A percentile compares a stretch with the other conserved stretches of the same genome.
Evolutionary conservation across 2,329 filamentous ascomycete species (phyloP).

Genomic region (Colletotrichum destructivum): DNA sequence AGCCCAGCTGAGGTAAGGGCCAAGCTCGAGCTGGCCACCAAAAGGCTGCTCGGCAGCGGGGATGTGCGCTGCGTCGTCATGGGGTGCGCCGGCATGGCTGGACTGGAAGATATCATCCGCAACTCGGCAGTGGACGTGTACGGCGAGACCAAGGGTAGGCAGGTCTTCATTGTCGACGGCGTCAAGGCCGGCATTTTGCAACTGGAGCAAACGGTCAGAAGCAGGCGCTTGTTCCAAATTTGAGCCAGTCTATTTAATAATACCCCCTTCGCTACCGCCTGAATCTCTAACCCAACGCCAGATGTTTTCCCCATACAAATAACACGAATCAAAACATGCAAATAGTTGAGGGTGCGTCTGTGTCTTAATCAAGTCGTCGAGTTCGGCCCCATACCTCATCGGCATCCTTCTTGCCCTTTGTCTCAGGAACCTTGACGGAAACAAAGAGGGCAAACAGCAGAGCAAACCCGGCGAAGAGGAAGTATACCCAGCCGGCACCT

Average conservation of each 20-base stretch:
- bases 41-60: slow-evolving; percentile 70
- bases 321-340: not conserved
- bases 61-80: slow-evolving; percentile 80
- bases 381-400: slow-evolving; percentile 93
- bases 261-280: slow-evolving; percentile 5
- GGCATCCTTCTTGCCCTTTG: slow-evolving; percentile 84
- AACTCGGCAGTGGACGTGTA: slow-evolving; percentile 76
- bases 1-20: slow-evolving; percentile 73
- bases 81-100: slow-evolving; percentile 93
- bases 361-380: slow-evolving; percentile 64
- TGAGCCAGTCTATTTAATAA: slow-evolving; percentile 17
- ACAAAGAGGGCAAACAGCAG: slow-evolving; percentile 80
- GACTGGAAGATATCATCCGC: slow-evolving; percentile 83
- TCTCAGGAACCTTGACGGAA: slow-evolving; percentile 84
- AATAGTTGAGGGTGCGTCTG: not conserved
- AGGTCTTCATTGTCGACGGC: slow-evolving; percentile 83
- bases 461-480: slow-evolving; percentile 87
- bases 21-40: slow-evolving; percentile 80
- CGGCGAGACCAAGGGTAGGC: slow-evolving; percentile 69
- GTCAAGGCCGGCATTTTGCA: slow-evolving; percentile 79
- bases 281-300: slow-evolving; percentile 6
- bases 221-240: slow-evolving; percentile 55
- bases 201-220: slow-evolving; percentile 69
- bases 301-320: not conserved
- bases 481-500: slow-evolving; percentile 87